Evolutionary conservation across 2,329 filamentous ascomycete species (phyloP).

Genomic region (Volutella citrinella): DNA sequence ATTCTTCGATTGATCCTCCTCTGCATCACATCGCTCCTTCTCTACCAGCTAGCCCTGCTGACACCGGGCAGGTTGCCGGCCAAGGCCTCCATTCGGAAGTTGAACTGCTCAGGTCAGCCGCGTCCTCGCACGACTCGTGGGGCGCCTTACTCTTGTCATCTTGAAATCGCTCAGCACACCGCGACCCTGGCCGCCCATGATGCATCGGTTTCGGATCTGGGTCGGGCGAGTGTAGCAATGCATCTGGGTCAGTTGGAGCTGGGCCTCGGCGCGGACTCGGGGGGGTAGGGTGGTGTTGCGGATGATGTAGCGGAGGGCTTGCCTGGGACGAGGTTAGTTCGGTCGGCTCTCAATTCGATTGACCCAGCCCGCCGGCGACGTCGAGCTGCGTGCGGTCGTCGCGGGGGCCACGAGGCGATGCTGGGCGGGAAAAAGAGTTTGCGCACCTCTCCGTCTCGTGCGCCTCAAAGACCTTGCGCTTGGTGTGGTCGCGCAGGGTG

Average conservation of each 20-base stretch:
- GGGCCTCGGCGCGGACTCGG: slow-evolving; percentile 82
- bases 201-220: slow-evolving; percentile 91
- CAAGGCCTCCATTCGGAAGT: slow-evolving; percentile 88
- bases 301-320: slow-evolving; percentile 90
- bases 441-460: slow-evolving; percentile 82
- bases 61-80: slow-evolving; percentile 86
- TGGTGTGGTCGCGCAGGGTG: slow-evolving; percentile 90
- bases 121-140: not conserved
- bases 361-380: too few species aligned
- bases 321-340: slow-evolving; percentile 49
- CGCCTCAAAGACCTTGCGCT: slow-evolving; percentile 87
- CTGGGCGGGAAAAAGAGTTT: slow-evolving; percentile 19
- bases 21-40: not conserved
- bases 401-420: too few species aligned
- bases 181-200: slow-evolving; percentile 83
- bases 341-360: not conserved
- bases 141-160: slow-evolving; percentile 73
- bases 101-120: slow-evolving; percentile 61
- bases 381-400: too few species aligned
- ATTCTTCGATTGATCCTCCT: slow-evolving; percentile 1
- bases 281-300: slow-evolving; percentile 84
- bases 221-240: slow-evolving; percentile 91
- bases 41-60: slow-evolving; percentile 93
- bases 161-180: slow-evolving; percentile 94
- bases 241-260: slow-evolving; percentile 92